Evolutionary conservation across 176 grass and related monocot species (phyloP), one percentile per base, ranked within the genome.

Genomic region (Ensete glaucum): DNA sequence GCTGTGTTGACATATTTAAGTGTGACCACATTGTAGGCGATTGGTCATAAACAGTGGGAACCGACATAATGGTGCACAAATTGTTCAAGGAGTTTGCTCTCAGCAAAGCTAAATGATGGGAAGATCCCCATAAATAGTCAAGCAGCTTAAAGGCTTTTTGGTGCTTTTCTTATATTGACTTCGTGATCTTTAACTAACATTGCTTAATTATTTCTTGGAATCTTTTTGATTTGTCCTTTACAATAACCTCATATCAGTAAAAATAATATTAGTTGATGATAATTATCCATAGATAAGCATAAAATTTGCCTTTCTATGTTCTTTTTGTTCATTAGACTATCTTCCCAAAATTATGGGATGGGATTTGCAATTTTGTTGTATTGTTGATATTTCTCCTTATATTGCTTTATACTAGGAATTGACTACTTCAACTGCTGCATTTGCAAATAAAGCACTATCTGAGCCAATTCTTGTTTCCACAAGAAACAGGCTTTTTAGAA

Each of bases 401-500:
- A 9, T 43, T 69, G 29, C 20, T 70, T 70, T 70, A 19, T 70
- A 3, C 25, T 67, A 70, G 67, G 67, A 70, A 70, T 51, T 70
- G 16, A 34, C 67, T 51, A 5, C 63, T 65, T 25, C 48, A 70
- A 70, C 48, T 70, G 67, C 67, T 70, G 67, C 48, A n/a, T 70
- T 21, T 70, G 25, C 2, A 51, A 70, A 70, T 17, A 70, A 70
- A 51, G 43, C 17, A 25, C 34, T 51, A 50, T 9, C 16, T 70
- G 43, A 70, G 17, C 67, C 67, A 70, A 70, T 70, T 70, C 67
- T 70, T 70, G 34, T 70, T 19, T 70, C 64, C 16, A 16, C 67
- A n/a, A 70, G 43, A 50, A 70, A 70, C 34, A 70, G 20, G 9
- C 8, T 51, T 70, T 17, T 70, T 70, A 70, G 67, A 70, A 50